A percentile compares a stretch with the other conserved stretches of the same genome.
phyloP scores from a whole-genome alignment of 352 stramenopile species.

The Pythium aristosporum region DNA sequence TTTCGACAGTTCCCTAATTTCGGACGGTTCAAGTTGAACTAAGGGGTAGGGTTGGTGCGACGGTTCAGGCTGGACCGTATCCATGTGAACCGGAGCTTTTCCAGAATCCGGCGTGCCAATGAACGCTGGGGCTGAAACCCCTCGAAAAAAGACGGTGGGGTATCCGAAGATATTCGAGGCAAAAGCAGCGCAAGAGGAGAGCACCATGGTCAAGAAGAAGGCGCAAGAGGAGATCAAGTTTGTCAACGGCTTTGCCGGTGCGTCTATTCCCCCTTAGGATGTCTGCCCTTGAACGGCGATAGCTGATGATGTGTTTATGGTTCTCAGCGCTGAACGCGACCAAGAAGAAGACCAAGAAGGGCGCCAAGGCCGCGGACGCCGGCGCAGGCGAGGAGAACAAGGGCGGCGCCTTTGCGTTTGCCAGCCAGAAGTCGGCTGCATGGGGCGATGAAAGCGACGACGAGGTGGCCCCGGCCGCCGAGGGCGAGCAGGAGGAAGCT shows the following conservation, averaged over 20 bases:
- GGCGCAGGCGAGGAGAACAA: constrained; percentile 38
- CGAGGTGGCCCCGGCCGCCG: constrained; percentile 39
- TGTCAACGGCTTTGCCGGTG: constrained; percentile 27
- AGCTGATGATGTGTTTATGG: not conserved
- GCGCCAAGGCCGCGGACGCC: constrained; percentile 50
- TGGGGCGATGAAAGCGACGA: constrained; percentile 77
- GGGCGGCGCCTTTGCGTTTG: constrained; percentile 62
- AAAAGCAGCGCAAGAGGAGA: not conserved
- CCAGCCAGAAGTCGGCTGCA: constrained; percentile 64
- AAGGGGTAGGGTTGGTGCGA: not conserved
- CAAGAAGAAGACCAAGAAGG: constrained; percentile 22
- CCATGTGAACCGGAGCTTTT: constrained; percentile 19
- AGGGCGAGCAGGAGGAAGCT: constrained; percentile 20
- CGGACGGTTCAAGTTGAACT: constrained; percentile 12
- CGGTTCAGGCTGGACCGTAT: constrained; percentile 9
- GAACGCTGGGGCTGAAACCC: constrained; percentile 18
- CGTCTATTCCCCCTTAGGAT: not conserved
- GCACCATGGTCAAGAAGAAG: constrained; percentile 28
- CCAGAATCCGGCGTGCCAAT: constrained; percentile 21
- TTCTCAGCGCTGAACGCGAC: constrained; percentile 40
- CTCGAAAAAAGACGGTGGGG: not conserved
- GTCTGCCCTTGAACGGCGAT: not conserved
- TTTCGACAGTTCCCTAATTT: constrained; percentile 7
- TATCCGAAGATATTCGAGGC: not conserved
- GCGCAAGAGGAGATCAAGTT: constrained; percentile 26